Conservation (phyloP, 2,329 filamentous ascomycete genomes). For the Paracorniculantispora psalliotae region DNA sequence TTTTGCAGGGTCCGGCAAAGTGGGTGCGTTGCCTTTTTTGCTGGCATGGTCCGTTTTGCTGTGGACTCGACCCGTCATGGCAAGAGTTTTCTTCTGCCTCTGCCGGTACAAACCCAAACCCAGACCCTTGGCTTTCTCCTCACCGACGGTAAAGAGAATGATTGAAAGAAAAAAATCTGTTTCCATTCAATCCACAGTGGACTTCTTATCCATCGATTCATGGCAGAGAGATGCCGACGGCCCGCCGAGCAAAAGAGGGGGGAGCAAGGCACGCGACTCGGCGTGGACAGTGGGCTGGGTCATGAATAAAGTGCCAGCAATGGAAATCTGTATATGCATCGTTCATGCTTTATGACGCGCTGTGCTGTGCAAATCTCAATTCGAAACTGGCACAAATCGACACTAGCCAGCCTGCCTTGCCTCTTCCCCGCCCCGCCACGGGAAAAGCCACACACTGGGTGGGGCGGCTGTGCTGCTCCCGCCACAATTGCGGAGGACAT, state of each 20-base stretch:
- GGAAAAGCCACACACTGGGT: background rate
- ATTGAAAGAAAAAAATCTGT: background rate
- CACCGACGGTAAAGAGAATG: background rate
- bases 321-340: background rate
- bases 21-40: background rate
- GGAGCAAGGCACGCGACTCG: constrained; percentile 5
- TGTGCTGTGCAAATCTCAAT: constrained; percentile 10
- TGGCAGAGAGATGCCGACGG: background rate
- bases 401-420: constrained; percentile 9
- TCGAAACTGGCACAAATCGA: constrained; percentile 7
- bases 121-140: background rate
- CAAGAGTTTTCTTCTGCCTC: background rate
- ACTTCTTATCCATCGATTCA: background rate
- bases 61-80: background rate
- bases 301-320: too few species aligned
- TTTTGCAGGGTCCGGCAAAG: constrained; percentile 2
- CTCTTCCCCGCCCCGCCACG: background rate
- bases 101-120: background rate
- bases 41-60: background rate
- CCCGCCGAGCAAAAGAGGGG: background rate
- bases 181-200: constrained; percentile 2
- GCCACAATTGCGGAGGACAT: constrained; percentile 7
- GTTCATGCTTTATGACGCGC: background rate
- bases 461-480: constrained; percentile 2
- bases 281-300: background rate